Base-by-base conservation (phyloP, 768 basidiomycete genomes). In the Coprinellus micaceus region DNA sequence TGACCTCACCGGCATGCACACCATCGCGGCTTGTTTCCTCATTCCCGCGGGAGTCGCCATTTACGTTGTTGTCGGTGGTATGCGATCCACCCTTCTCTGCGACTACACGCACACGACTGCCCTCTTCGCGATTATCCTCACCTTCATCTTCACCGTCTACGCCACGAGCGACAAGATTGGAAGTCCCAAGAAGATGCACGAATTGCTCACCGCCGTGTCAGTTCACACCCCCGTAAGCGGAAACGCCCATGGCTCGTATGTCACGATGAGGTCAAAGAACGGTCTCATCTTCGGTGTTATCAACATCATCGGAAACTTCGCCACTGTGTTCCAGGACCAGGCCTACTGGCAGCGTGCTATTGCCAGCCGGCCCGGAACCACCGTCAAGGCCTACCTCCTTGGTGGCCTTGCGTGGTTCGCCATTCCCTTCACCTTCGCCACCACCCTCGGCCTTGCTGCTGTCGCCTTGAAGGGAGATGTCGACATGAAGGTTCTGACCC, bases 281-380 rank as follows among this genome's bases (percentile, higher is more conserved):
- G 91, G 89, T 3, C 68, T 93, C 17, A 86, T 91, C 54, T 93
- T 94, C 58, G 87, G 93, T 19, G 84, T 94, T 17, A 88, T 95
- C 70, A 94, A 94, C 68, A 82, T 92, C 61, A 84, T 90, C 53
- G 91, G 93, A 2, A 93, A 94, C 68, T 93, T 92, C 62, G 78
- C 76, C 11, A 78, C 76, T 11, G 77, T 80, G 4, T 81, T 79
- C 65, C 75, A 79, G 59, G 79, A 81, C 61, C 86, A 90, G 64
- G 87, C 90, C 0, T 98, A 96, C 70, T 96, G 91, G 86, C 91
- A 94, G 66, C 81, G 92, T 12, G 94, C 94, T 1, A 93, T 97
- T 65, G 94, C 95, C 1, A 88, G 86, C 58, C 75, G 85, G 15
- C 93, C 92, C 0, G 85, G 83, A 1, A 85, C 81, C n/a, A 89